phyloP scores from a whole-genome alignment of 768 basidiomycete genomes.

The Hortiboletus campestris region DNA sequence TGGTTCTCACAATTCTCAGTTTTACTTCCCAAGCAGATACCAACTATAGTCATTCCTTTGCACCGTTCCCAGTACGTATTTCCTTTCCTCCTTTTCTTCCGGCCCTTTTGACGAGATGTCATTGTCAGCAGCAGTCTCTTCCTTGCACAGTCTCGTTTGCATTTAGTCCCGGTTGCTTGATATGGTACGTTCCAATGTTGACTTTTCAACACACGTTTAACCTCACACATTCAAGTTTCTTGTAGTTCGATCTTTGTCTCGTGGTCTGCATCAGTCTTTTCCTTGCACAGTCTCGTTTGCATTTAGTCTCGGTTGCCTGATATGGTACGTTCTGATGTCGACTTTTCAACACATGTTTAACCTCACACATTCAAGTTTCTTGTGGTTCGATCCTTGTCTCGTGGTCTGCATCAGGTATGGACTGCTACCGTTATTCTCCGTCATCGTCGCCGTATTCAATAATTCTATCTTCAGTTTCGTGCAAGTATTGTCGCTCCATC shows the following conservation, averaged over 20 bases:
- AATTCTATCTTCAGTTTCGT: neutral
- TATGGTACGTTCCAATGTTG: neutral
- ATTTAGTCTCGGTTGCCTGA: neutral
- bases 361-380: neutral
- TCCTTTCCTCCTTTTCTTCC: neutral
- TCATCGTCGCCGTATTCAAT: neutral
- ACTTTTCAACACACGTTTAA: neutral
- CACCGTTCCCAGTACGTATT: neutral
- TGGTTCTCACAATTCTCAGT: neutral
- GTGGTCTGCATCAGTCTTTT: neutral
- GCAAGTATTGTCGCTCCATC: neutral
- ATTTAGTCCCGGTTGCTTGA: neutral
- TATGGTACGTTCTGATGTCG: neutral
- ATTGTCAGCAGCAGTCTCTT: neutral
- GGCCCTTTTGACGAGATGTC: neutral
- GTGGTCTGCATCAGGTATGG: slow-evolving; percentile 7
- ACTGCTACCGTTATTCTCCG: neutral
- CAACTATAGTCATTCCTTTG: slow-evolving; percentile 19
- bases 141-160: neutral
- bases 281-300: neutral
- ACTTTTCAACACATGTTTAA: neutral
- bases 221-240: neutral
- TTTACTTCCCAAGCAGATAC: neutral
- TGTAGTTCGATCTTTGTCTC: neutral
- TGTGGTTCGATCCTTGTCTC: neutral